phyloP scores from a whole-genome alignment of 2,329 filamentous ascomycete genomes.

The Lachnellula suecica region DNA sequence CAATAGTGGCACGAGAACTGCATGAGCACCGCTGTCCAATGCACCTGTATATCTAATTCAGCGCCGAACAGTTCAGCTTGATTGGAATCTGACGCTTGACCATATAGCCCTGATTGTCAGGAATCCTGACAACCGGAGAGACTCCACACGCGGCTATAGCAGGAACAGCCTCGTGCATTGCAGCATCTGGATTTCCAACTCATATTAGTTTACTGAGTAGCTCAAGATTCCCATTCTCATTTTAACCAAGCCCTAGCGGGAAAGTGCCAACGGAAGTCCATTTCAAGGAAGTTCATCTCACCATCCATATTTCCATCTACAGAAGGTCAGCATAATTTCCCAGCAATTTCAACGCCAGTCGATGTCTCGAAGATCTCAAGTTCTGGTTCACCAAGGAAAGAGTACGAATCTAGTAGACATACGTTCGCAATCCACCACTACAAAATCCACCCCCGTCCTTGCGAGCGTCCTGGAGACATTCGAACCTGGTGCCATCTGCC shows the following conservation, averaged over 20 bases:
- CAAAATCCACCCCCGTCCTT: conserved; percentile 63
- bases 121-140: conserved; percentile 56
- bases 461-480: conserved; percentile 61
- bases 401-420: neutral
- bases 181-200: conserved; percentile 41
- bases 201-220: too few species aligned
- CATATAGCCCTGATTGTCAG: conserved; percentile 56
- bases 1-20: neutral
- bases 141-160: conserved; percentile 55
- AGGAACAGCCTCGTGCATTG: conserved; percentile 58
- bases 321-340: neutral
- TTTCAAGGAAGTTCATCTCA: neutral
- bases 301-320: neutral
- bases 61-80: conserved; percentile 9
- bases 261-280: too few species aligned
- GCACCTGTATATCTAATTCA: conserved; percentile 44
- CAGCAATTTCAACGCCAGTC: neutral
- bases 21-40: conserved; percentile 55
- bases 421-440: conserved; percentile 57
- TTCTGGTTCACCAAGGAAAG: neutral
- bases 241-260: too few species aligned
- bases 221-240: too few species aligned
- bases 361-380: too few species aligned
- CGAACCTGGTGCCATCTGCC: conserved; percentile 61
- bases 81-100: conserved; percentile 48